phyloP scores from a whole-genome alignment of 805 yeast species.

The Starmerella roubikii region DNA sequence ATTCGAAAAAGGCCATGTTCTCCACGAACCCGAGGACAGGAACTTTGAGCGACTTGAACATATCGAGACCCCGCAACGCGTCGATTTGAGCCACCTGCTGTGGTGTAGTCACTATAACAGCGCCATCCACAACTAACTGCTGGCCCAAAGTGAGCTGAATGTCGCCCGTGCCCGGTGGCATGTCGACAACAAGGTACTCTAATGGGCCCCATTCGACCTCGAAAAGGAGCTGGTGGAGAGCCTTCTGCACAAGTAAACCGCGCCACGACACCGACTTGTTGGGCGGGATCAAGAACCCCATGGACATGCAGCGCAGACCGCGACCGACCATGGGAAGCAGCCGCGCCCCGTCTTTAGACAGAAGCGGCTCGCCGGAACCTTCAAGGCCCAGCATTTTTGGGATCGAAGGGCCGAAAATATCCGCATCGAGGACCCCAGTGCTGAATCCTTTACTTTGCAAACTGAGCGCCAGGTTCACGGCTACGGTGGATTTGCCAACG shows the following conservation, averaged over 20 bases:
- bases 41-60: conserved; percentile 58
- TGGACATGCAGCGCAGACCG: conserved; percentile 75
- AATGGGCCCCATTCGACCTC: conserved; percentile 58
- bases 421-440: conserved; percentile 66
- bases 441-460: conserved; percentile 39
- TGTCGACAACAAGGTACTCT: conserved; percentile 60
- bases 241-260: conserved; percentile 78
- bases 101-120: conserved; percentile 72
- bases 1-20: conserved; percentile 65
- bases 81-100: conserved; percentile 75
- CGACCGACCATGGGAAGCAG: conserved; percentile 56
- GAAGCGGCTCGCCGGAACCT: conserved; percentile 47
- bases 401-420: conserved; percentile 72
- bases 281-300: conserved; percentile 63
- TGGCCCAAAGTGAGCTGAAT: conserved; percentile 74
- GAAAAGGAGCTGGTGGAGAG: conserved; percentile 66
- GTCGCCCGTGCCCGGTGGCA: conserved; percentile 92
- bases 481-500: conserved; percentile 65
- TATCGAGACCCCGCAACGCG: conserved; percentile 63
- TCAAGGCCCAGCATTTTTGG: conserved; percentile 55
- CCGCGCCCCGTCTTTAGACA: conserved; percentile 35
- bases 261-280: conserved; percentile 70
- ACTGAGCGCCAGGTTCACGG: conserved; percentile 53
- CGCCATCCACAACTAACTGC: conserved; percentile 61
- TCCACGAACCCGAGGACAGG: conserved; percentile 69